A percentile compares a stretch with the other conserved stretches of the same genome.
Conservation (phyloP, 129 eudicot genomes). For the Mikania micrantha region DNA sequence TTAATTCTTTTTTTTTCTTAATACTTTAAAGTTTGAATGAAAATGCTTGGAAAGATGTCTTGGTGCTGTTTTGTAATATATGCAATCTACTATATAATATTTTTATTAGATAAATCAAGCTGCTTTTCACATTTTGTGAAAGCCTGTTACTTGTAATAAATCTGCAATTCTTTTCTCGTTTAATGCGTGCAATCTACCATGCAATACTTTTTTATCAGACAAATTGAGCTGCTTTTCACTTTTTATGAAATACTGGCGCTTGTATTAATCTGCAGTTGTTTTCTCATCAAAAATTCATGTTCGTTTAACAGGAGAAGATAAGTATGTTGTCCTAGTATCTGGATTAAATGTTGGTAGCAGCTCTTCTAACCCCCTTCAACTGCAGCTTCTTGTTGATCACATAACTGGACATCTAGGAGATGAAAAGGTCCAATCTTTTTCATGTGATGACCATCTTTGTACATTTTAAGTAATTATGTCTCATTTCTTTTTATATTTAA, state of each 20-base stretch:
- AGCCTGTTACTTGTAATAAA: not conserved
- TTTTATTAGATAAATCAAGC: not conserved
- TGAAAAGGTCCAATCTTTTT: conserved; percentile 50
- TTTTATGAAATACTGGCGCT: not conserved
- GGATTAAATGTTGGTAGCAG: conserved; percentile 79
- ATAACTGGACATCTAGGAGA: conserved; percentile 96
- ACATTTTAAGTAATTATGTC: not conserved
- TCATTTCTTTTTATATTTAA: conserved; percentile 9
- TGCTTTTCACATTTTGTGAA: conserved; percentile 7
- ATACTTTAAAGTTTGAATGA: not conserved
- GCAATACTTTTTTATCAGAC: not conserved
- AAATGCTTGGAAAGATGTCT: not conserved
- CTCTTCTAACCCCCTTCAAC: conserved; percentile 73
- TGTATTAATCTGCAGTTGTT: not conserved
- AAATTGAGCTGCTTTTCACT: conserved; percentile 6
- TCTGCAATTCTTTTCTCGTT: not conserved
- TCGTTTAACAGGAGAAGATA: conserved; percentile 68
- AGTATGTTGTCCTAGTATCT: conserved; percentile 75
- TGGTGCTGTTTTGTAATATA: not conserved
- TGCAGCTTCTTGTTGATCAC: conserved; percentile 87
- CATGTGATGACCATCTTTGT: not conserved
- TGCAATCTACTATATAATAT: not conserved
- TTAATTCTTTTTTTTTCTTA: not conserved
- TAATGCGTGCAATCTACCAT: too few relatives aligned
- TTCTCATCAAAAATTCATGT: not conserved